A percentile compares a stretch with the other conserved stretches of the same genome.
Conservation (phyloP, 129 eudicot genomes). For the Tanacetum coccineum region DNA sequence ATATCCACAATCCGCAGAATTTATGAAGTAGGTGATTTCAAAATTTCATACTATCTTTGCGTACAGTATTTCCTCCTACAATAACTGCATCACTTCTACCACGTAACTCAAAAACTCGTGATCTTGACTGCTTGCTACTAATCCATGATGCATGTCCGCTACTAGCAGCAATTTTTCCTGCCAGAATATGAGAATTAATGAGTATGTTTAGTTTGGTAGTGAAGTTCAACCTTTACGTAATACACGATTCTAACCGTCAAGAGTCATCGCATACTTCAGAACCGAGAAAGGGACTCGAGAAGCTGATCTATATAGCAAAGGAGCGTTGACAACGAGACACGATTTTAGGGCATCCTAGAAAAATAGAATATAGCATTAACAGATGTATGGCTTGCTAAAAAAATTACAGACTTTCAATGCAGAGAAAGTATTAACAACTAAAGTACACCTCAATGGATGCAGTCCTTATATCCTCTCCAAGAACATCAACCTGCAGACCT, state of each 20-base stretch:
- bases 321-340: constrained; percentile 93
- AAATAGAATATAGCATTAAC: constrained; percentile 8
- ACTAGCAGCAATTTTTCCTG: constrained; percentile 94
- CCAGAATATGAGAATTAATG: constrained; percentile 18
- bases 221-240: background rate
- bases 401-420: background rate
- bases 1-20: constrained; percentile 24
- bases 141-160: constrained; percentile 98
- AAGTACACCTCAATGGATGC: constrained; percentile 60
- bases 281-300: constrained; percentile 79
- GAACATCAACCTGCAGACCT: constrained; percentile 85
- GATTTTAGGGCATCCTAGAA: constrained; percentile 81
- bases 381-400: background rate
- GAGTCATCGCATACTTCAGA: constrained; percentile 98
- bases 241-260: constrained; percentile 74
- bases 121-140: constrained; percentile 77
- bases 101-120: constrained; percentile 80
- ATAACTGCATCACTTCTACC: constrained; percentile 96
- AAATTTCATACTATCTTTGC: constrained; percentile 85
- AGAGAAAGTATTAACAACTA: constrained; percentile 2
- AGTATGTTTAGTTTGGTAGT: background rate
- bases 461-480: constrained; percentile 77
- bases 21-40: constrained; percentile 22
- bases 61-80: constrained; percentile 98
- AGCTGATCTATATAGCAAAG: constrained; percentile 89